Evolutionary conservation across 495 filamentous ascomycete genomes (phyloP).

Genomic region (Xeromyces bisporus): DNA sequence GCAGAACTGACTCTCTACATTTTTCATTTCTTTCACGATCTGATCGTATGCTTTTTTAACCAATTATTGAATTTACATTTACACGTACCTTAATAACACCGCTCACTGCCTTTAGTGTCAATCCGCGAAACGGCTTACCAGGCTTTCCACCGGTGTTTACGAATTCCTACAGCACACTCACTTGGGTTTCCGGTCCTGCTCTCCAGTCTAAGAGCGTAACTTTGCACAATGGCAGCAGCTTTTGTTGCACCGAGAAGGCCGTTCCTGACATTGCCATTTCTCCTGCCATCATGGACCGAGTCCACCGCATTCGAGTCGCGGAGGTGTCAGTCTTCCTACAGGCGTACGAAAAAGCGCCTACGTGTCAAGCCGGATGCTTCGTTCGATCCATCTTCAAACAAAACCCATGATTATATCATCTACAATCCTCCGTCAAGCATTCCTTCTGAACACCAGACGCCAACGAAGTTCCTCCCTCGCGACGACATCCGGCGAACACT

Average conservation of each 20-base stretch:
- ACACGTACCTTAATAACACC: no score
- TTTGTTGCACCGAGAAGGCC: slow-evolving; percentile 19
- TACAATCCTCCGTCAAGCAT: slow-evolving; percentile 87
- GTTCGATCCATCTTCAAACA: slow-evolving; percentile 35
- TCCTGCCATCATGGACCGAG: slow-evolving; percentile 23
- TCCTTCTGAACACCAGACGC: slow-evolving; percentile 71
- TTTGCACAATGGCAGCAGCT: slow-evolving; percentile 16
- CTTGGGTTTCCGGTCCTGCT: no score
- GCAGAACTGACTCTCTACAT: neutral
- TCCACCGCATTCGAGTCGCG: slow-evolving; percentile 14
- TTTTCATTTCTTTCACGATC: neutral
- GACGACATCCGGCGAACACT: slow-evolving; percentile 55
- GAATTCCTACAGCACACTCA: no score
- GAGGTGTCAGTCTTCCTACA: slow-evolving; percentile 51
- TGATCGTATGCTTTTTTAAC: no score
- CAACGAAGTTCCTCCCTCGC: slow-evolving; percentile 72
- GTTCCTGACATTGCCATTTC: slow-evolving; percentile 26
- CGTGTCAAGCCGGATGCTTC: slow-evolving; percentile 57
- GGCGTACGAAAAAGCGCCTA: slow-evolving; percentile 54
- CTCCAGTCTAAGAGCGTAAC: no score
- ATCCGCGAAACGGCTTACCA: no score
- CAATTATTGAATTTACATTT: no score
- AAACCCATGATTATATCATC: slow-evolving; percentile 50
- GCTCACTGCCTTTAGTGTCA: no score
- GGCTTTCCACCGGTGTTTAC: no score